Conservation (phyloP, 306 rosid genomes). For the Hippophae gyantsensis region DNA sequence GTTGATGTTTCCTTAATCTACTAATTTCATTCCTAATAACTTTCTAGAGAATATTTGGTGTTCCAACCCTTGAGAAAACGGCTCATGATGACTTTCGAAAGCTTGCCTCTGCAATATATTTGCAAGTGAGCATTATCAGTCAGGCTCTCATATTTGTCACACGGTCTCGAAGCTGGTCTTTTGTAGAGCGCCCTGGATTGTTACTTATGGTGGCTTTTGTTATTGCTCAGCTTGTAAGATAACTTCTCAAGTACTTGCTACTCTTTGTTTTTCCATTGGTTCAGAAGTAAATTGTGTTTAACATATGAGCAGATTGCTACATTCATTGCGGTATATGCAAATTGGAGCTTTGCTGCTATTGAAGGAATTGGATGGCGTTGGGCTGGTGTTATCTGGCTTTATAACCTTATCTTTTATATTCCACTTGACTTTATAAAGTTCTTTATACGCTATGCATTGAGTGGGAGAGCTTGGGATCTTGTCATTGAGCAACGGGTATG, state of each 20-base stretch:
- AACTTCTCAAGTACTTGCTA: constrained; percentile 5
- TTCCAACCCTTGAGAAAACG: constrained; percentile 63
- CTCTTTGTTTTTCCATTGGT: neutral
- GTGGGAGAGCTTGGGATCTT: constrained; percentile 99
- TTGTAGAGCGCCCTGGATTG: constrained; percentile 82
- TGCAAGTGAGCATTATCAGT: constrained; percentile 96
- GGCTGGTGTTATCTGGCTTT: constrained; percentile 98
- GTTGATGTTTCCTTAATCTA: neutral
- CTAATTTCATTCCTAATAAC: constrained; percentile 16
- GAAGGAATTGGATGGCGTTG: constrained; percentile 99
- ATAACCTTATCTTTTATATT: constrained; percentile 71
- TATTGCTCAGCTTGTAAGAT: constrained; percentile 82
- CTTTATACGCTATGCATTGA: constrained; percentile 71
- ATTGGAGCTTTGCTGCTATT: constrained; percentile 88
- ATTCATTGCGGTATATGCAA: constrained; percentile 87
- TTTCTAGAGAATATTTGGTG: constrained; percentile 74
- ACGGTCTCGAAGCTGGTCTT: constrained; percentile 94
- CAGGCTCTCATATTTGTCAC: constrained; percentile 98
- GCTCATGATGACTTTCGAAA: constrained; percentile 79
- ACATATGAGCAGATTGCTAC: constrained; percentile 67
- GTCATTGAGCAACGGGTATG: constrained; percentile 93
- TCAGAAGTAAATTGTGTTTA: constrained; percentile 10
- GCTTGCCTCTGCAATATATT: constrained; percentile 90
- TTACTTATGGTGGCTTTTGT: constrained; percentile 64
- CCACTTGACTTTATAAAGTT: constrained; percentile 87